Evolutionary conservation across 2,329 filamentous ascomycete species (phyloP).

Genomic region (Zasmidium cellare): DNA sequence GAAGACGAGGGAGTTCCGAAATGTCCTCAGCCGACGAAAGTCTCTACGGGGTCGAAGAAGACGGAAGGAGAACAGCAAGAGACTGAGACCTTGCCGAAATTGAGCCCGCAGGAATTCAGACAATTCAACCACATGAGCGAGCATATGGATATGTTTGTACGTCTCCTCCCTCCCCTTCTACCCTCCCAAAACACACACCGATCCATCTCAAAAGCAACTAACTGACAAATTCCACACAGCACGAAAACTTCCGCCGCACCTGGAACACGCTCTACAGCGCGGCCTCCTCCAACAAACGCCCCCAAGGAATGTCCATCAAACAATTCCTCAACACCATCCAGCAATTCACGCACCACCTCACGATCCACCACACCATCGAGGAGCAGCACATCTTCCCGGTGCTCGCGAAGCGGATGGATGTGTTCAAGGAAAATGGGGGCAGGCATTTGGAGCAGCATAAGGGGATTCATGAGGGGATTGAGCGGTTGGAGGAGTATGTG

Average conservation of each 20-base stretch:
- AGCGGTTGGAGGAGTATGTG: slow-evolving; percentile 35
- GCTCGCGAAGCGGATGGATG: slow-evolving; percentile 75
- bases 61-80: slow-evolving; percentile 2
- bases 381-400: slow-evolving; percentile 71
- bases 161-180: slow-evolving; percentile 7
- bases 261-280: slow-evolving; percentile 73
- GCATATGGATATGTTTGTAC: slow-evolving; percentile 71
- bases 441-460: slow-evolving; percentile 73
- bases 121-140: slow-evolving; percentile 73
- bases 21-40: slow-evolving; percentile 17
- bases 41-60: slow-evolving; percentile 7
- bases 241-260: slow-evolving; percentile 71
- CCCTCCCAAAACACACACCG: not conserved
- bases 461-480: slow-evolving; percentile 67
- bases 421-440: slow-evolving; percentile 66
- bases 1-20: slow-evolving; percentile 25
- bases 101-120: slow-evolving; percentile 66
- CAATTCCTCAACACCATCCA: slow-evolving; percentile 69
- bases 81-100: slow-evolving; percentile 58
- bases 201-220: not conserved
- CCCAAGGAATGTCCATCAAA: slow-evolving; percentile 63
- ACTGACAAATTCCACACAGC: slow-evolving; percentile 49
- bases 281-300: slow-evolving; percentile 60
- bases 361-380: slow-evolving; percentile 78
- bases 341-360: slow-evolving; percentile 70